Evolutionary conservation across 352 stramenopile genomes (phyloP), one percentile per base, ranked within the genome.

Genomic region (Thraustochytrium sp.): DNA sequence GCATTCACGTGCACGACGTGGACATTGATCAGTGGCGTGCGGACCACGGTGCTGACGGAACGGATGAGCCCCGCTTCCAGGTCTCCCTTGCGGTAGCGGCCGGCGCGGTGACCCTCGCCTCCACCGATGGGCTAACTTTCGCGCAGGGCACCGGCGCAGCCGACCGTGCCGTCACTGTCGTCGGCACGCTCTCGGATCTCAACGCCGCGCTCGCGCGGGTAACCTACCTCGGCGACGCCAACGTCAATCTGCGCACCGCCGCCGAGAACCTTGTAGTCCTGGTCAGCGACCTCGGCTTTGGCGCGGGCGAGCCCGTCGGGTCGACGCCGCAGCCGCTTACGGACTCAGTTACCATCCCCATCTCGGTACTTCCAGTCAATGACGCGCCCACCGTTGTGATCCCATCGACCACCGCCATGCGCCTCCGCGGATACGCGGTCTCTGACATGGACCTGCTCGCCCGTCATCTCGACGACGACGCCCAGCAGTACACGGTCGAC

Each of bases 121-220:
- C 49, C n/a, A 82, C 29, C 23, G 11, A 18, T 23, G 80, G 55
- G 2, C 48, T 85, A 3, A 18, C 18, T 9, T 85, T 85, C 54
- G 13, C 59, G n/a, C 0, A 31, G 31, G 73, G 73, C 23, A 48
- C 9, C 3, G 74, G 75, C 8, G 40, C 54, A 16, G n/a, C 11
- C 13, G 74, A 85, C 26, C 31, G 48, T n/a, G 26, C 75, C 1
- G 40, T 85, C 18, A 59, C 80, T 44, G 86, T 89, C 56, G 62
- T 74, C 26, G 87, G 86, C 36, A 85, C 61, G 44, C 54, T 89
- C 26, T 0, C 34, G 40, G 51, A 53, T 4, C 62, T 89, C 49
- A 89, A 89, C 55, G 31, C n/a, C 73, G 85, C 86, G 34, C 16
- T 89, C 26, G 62, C 64, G 31, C 18, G 44, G 23, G 31, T 89